Evolutionary conservation across 2,329 filamentous ascomycete species (phyloP).

Genomic region (Cercospora sp.): DNA sequence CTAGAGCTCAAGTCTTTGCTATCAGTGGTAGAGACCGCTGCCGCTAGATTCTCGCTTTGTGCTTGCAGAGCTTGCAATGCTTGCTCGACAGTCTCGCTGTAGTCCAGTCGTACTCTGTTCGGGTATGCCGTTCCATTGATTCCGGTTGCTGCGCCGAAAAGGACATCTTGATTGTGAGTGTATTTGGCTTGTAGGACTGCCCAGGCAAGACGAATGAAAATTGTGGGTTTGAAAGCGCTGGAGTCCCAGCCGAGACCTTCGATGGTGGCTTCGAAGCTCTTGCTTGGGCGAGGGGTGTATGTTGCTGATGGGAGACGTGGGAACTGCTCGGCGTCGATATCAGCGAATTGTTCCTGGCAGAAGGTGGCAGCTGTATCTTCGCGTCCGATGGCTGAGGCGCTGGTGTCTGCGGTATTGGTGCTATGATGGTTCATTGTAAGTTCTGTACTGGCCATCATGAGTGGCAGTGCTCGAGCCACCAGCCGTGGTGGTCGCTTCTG

Average conservation of each 20-base stretch:
- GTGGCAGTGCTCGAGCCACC: not conserved
- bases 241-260: slow-evolving; percentile 16
- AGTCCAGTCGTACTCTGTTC: not conserved
- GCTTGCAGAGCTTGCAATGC: slow-evolving; percentile 1
- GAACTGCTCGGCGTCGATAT: slow-evolving; percentile 39
- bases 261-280: slow-evolving; percentile 32
- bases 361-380: not conserved
- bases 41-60: slow-evolving; percentile 1
- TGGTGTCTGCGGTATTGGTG: not conserved
- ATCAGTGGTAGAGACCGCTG: not conserved
- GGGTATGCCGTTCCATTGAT: slow-evolving; percentile 9
- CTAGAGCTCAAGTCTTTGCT: not conserved
- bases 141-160: slow-evolving; percentile 16
- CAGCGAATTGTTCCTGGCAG: slow-evolving; percentile 39
- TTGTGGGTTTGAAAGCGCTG: slow-evolving; percentile 17
- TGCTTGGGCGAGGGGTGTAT: slow-evolving; percentile 29
- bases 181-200: slow-evolving; percentile 14
- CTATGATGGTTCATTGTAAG: not conserved
- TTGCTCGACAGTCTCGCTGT: not conserved
- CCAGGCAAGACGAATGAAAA: slow-evolving; percentile 20
- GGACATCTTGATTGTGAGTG: slow-evolving; percentile 14
- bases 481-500: not conserved
- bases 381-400: not conserved
- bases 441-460: not conserved
- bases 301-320: slow-evolving; percentile 35